Base-by-base conservation (phyloP, 169 alveolate genomes). In the Eimeria praecox region DNA sequence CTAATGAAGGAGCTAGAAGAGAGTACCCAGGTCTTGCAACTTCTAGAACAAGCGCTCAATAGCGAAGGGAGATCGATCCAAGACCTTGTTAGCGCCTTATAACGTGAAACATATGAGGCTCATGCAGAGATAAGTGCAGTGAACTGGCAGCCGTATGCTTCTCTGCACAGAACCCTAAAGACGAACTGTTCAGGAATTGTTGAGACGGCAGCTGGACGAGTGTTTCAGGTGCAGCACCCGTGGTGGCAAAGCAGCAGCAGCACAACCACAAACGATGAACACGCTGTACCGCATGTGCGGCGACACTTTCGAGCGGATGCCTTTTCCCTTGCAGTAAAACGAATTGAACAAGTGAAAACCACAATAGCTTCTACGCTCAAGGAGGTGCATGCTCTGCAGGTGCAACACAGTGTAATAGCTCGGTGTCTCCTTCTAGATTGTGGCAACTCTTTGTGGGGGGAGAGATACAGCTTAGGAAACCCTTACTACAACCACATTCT, bases 71-170 rank as follows among this genome's bases (percentile, higher is more conserved):
- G 22, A 38, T 46, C 59, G 27, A 86, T 86, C 24, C 66, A 86
- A 86, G 64, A 38, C 18, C 93, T 86, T 40, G 82, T 86, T 62
- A 30, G 93, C 59, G 59, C 12, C 80, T 46, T n/a, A 9, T 86
- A 33, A 62, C 33, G 82, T 62, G 49, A 71, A 86, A 62, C 0
- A 6, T 3, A 71, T 38, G 3, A 12, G 78, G 46, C 44, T 27
- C n/a, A 16, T 27, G 82, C 52, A 0, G 49, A 35, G 80, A 35
- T 12, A 9, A 38, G n/a, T 14, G 82, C 35, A 38, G 14, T 38
- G 52, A 71, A 38, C 35, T 71, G n/a, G 82, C 52, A 18, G 33
- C 33, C 38, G 10, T 33, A 2, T 14, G 82, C 52, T 35, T 38
- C 33, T 30, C 46, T 30, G n/a, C 30, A 38, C 52, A 38, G 52